Conservation (phyloP, 139 green algal species). For the Picochlorum costavermella region DNA sequence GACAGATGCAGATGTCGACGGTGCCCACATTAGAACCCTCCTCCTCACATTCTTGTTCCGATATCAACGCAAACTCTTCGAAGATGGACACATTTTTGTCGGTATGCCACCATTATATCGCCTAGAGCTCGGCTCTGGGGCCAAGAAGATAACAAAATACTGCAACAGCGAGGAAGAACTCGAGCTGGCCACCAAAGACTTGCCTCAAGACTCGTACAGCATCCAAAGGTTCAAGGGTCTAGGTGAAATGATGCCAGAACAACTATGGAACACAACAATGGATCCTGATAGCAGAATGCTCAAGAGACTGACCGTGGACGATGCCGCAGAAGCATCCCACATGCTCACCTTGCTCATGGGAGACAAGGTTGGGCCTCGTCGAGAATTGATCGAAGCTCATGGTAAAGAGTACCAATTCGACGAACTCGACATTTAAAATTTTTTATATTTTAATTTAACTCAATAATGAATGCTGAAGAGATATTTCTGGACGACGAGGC, state of each 20-base stretch:
- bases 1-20: constrained; percentile 97
- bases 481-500: constrained; percentile 1
- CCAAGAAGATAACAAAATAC: constrained; percentile 35
- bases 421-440: constrained; percentile 53
- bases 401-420: constrained; percentile 27
- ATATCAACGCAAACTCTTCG: constrained; percentile 79
- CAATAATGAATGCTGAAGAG: constrained; percentile 7
- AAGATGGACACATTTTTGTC: constrained; percentile 84
- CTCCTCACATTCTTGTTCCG: constrained; percentile 97
- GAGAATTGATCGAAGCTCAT: constrained; percentile 55
- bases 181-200: constrained; percentile 14
- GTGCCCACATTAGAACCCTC: constrained; percentile 95
- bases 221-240: constrained; percentile 94
- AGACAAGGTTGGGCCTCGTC: constrained; percentile 56
- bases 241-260: constrained; percentile 97
- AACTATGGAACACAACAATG: constrained; percentile 96
- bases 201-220: constrained; percentile 34
- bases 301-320: constrained; percentile 49
- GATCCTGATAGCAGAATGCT: constrained; percentile 72
- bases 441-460: constrained; percentile 15
- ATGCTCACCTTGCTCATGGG: constrained; percentile 90
- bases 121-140: constrained; percentile 15
- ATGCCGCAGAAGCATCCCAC: constrained; percentile 69
- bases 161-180: constrained; percentile 72
- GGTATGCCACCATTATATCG: constrained; percentile 90